These are phyloP conservation scores for Sherardia arvensis DNA, from an alignment of 257 asterid species.

Conservation along the genomic window DNA sequence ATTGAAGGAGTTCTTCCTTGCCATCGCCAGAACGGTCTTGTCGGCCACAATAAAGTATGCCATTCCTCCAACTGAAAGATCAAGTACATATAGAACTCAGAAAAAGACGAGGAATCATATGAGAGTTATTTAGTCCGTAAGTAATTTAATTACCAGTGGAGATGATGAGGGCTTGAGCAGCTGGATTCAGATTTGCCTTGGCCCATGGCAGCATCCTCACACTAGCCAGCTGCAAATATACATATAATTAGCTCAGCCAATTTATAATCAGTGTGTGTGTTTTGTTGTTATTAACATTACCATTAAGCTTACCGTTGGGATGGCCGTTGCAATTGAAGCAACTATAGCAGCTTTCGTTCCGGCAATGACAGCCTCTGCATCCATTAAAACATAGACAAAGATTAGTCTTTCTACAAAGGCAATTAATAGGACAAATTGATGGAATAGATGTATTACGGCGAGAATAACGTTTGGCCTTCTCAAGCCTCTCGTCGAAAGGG, in stretches of 20 bases:
- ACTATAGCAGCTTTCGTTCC: constrained; percentile 75
- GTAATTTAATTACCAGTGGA: constrained; percentile 48
- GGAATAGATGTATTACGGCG: constrained; percentile 22
- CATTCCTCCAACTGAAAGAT: constrained; percentile 59
- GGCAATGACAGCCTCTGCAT: constrained; percentile 68
- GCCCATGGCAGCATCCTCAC: constrained; percentile 81
- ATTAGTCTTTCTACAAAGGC: too few species aligned
- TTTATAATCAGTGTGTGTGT: neutral
- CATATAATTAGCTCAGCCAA: neutral
- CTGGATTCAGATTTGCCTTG: constrained; percentile 68
- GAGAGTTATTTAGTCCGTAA: neutral
- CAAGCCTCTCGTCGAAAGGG: too few species aligned
- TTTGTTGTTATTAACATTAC: neutral
- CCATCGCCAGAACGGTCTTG: constrained; percentile 71
- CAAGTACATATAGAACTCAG: neutral
- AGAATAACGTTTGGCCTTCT: constrained; percentile 67
- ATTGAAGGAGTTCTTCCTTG: constrained; percentile 65
- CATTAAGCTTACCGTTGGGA: constrained; percentile 55
- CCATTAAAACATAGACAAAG: neutral
- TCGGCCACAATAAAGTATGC: constrained; percentile 87
- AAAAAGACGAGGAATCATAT: neutral
- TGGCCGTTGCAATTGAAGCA: constrained; percentile 73
- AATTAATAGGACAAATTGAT: neutral
- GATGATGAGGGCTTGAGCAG: constrained; percentile 82
- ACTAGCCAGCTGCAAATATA: constrained; percentile 47